Percentiles rank a stretch among this genome's conserved stretches.
These are phyloP conservation scores for Ceratocystis smalleyi DNA, from an alignment of 2,329 filamentous ascomycete genomes.

Conservation along the genomic window DNA sequence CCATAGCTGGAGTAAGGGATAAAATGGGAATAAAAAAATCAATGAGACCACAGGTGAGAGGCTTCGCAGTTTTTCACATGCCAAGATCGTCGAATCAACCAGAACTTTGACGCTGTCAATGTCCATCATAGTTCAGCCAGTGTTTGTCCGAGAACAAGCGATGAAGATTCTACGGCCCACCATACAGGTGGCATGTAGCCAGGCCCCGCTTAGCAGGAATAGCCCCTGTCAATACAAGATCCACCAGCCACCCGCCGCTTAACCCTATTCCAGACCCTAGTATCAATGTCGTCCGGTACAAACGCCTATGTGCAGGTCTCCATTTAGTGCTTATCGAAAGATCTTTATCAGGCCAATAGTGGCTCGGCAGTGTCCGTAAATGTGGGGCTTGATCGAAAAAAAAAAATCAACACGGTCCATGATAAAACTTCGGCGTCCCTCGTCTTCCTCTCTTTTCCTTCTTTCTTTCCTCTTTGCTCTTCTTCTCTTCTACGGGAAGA, in stretches of 20 bases:
- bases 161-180: neutral
- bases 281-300: no score
- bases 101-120: neutral
- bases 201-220: neutral
- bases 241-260: no score
- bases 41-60: neutral
- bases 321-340: slow-evolving; percentile 1
- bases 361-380: slow-evolving; percentile 8
- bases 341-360: slow-evolving; percentile 14
- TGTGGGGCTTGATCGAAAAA: slow-evolving; percentile 1
- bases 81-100: slow-evolving; percentile 1
- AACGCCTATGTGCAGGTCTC: neutral
- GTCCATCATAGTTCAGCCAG: neutral
- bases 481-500: slow-evolving; percentile 39
- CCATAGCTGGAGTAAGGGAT: slow-evolving; percentile 24
- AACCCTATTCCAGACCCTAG: neutral
- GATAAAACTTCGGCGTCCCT: slow-evolving; percentile 8
- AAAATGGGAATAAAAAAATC: neutral
- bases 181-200: neutral
- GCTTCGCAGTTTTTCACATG: slow-evolving; percentile 3
- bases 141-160: neutral
- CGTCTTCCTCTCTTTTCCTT: slow-evolving; percentile 23
- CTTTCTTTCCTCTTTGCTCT: slow-evolving; percentile 29
- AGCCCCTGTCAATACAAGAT: neutral
- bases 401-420: slow-evolving; percentile 5